Evolutionary conservation across 257 asterid genomes (phyloP).

Genomic region (Hygrophila difformis): DNA sequence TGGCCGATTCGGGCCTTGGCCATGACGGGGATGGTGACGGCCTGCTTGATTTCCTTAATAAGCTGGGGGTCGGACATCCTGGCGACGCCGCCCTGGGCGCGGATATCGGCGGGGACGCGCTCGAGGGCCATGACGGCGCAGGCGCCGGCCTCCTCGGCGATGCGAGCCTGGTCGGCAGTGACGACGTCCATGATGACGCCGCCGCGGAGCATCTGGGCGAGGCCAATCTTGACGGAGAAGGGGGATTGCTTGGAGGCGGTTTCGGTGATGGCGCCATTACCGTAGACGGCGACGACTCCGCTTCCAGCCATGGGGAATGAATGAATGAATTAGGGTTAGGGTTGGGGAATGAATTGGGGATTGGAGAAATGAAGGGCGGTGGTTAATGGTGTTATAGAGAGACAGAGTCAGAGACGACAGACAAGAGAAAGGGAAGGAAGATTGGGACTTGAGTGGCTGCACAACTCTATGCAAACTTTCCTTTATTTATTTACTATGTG

Average conservation of each 20-base stretch:
- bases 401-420: too few species aligned
- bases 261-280: slow-evolving; percentile 61
- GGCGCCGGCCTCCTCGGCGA: slow-evolving; percentile 79
- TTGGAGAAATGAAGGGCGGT: too few species aligned
- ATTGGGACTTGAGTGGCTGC: too few species aligned
- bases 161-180: slow-evolving; percentile 60
- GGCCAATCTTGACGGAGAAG: slow-evolving; percentile 66
- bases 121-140: slow-evolving; percentile 76
- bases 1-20: slow-evolving; percentile 74
- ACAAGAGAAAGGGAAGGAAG: too few species aligned
- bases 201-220: slow-evolving; percentile 75
- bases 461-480: too few species aligned
- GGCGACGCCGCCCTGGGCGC: slow-evolving; percentile 70
- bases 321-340: too few species aligned
- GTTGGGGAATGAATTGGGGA: too few species aligned
- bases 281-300: slow-evolving; percentile 66
- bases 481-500: too few species aligned
- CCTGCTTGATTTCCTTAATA: slow-evolving; percentile 56
- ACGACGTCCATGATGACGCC: slow-evolving; percentile 79
- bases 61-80: slow-evolving; percentile 67
- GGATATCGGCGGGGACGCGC: slow-evolving; percentile 71
- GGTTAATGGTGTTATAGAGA: too few species aligned
- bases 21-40: slow-evolving; percentile 71
- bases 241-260: slow-evolving; percentile 56
- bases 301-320: slow-evolving; percentile 38